phyloP scores from a whole-genome alignment of 2,329 filamentous ascomycete species.

The Basipetospora chlamydospora region DNA sequence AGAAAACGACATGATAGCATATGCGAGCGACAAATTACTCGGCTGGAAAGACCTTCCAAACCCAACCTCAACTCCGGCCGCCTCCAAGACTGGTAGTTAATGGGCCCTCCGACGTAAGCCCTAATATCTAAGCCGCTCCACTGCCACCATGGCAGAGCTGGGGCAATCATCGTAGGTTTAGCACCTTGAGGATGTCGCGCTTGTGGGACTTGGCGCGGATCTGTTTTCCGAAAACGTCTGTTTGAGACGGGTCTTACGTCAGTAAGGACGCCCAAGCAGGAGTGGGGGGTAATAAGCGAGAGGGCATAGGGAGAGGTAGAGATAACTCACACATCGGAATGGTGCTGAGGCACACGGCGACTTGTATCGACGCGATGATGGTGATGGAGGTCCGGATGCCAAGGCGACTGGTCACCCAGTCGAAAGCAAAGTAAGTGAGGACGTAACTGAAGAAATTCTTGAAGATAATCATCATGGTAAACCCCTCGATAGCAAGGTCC shows the following conservation, averaged over 20 bases:
- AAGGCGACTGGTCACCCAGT: slow-evolving; percentile 55
- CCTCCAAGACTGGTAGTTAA: too few relatives aligned
- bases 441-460: slow-evolving; percentile 89
- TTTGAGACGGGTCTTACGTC: slow-evolving; percentile 2
- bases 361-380: slow-evolving; percentile 60
- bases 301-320: not conserved
- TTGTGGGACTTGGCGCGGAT: slow-evolving; percentile 61
- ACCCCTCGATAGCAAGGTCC: slow-evolving; percentile 71
- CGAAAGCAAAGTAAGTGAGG: slow-evolving; percentile 69
- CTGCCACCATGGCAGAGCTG: too few relatives aligned
- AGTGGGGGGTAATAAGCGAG: too few relatives aligned
- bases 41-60: too few relatives aligned
- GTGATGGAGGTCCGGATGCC: slow-evolving; percentile 52
- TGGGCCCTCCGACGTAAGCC: too few relatives aligned
- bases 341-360: slow-evolving; percentile 59
- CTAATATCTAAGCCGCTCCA: too few relatives aligned
- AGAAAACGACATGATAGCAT: too few relatives aligned
- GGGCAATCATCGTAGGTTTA: slow-evolving; percentile 5
- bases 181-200: slow-evolving; percentile 47
- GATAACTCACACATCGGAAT: slow-evolving; percentile 66
- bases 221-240: slow-evolving; percentile 67
- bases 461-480: slow-evolving; percentile 82
- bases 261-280: not conserved
- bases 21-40: too few relatives aligned
- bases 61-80: too few relatives aligned